phyloP scores from a whole-genome alignment of 1,284 basidiomycete species.

The Sparassis latifolia region DNA sequence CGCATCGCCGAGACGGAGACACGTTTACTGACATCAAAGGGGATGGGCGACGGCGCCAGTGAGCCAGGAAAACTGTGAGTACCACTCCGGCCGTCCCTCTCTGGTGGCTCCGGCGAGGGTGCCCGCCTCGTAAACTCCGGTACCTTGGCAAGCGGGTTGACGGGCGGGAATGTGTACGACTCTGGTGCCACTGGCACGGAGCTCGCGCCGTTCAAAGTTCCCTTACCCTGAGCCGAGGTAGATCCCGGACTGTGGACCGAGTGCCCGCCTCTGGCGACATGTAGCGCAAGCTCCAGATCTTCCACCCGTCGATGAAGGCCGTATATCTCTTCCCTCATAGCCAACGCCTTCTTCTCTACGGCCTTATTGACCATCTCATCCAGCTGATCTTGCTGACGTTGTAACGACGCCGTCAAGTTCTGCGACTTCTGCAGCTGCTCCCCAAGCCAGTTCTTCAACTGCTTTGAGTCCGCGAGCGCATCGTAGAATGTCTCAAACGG shows the following conservation, averaged over 20 bases:
- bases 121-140: conserved; percentile 19
- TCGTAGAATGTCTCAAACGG: conserved; percentile 78
- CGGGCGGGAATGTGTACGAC: conserved; percentile 44
- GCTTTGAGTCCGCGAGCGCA: conserved; percentile 66
- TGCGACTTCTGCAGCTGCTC: conserved; percentile 64
- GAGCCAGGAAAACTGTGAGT: conserved; percentile 26
- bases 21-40: conserved; percentile 40
- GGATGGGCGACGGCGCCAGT: conserved; percentile 37
- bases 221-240: conserved; percentile 21
- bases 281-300: conserved; percentile 25
- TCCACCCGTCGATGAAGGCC: conserved; percentile 44
- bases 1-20: conserved; percentile 43
- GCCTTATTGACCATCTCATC: conserved; percentile 48
- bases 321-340: conserved; percentile 51
- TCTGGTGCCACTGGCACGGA: conserved; percentile 25
- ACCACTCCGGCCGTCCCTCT: conserved; percentile 26
- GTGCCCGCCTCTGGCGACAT: conserved; percentile 10
- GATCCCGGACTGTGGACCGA: conserved; percentile 14
- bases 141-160: conserved; percentile 14
- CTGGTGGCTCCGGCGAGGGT: conserved; percentile 22
- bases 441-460: conserved; percentile 64
- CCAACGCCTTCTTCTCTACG: conserved; percentile 50
- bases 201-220: conserved; percentile 28
- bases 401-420: conserved; percentile 41
- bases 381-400: conserved; percentile 51